These are phyloP conservation scores for Solanum chmielewskii DNA, from an alignment of 257 asterid species.

Conservation along the genomic window DNA sequence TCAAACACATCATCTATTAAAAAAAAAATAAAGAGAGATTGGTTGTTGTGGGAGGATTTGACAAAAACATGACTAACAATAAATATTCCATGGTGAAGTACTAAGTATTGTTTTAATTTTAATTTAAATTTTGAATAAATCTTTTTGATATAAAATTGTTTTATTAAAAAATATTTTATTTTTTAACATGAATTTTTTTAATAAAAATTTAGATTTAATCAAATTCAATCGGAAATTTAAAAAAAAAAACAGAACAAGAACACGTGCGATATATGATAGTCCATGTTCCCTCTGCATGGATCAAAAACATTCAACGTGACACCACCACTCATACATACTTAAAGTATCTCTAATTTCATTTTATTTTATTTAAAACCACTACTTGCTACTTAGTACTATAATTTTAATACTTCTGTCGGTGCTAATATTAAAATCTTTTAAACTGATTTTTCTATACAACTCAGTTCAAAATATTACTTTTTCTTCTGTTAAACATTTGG, in stretches of 20 bases:
- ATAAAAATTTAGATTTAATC: too few relatives aligned
- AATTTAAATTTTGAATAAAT: too few relatives aligned
- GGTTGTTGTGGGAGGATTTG: background rate
- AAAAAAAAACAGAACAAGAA: background rate
- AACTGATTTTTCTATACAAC: background rate
- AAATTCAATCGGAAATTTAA: too few relatives aligned
- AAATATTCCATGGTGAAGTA: too few relatives aligned
- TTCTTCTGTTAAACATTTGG: background rate
- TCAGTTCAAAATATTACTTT: background rate
- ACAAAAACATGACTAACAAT: background rate
- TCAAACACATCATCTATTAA: background rate
- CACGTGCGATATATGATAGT: background rate
- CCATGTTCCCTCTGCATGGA: background rate
- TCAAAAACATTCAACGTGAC: background rate
- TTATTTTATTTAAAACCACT: background rate
- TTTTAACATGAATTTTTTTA: fast-evolving
- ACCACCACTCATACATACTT: background rate
- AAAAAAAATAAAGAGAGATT: background rate
- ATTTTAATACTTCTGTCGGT: background rate
- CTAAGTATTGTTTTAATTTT: too few relatives aligned
- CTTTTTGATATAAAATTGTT: fast-evolving
- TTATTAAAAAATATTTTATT: fast-evolving
- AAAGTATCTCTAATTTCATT: background rate
- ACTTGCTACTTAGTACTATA: background rate
- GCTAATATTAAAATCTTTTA: background rate